Conservation (phyloP, 768 basidiomycete species). For the Hydnum rufescens region DNA sequence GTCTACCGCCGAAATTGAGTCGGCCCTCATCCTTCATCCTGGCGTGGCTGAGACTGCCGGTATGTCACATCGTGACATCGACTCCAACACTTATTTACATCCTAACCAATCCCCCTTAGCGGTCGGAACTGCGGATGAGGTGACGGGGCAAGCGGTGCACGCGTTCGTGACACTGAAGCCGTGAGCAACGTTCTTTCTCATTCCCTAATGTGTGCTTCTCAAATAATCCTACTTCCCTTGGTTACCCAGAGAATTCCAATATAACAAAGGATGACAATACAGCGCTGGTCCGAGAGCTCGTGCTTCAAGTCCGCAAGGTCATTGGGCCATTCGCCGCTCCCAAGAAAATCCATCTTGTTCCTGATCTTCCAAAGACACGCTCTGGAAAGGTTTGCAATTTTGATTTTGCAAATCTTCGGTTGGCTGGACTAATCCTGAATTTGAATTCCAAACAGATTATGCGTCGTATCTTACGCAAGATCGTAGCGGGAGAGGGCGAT, state of each 20-base stretch:
- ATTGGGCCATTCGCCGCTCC: constrained; percentile 97
- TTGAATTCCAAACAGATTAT: too few species aligned
- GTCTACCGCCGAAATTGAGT: constrained; percentile 96
- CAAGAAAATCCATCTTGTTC: constrained; percentile 71
- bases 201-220: not conserved
- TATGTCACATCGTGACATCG: too few species aligned
- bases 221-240: not conserved
- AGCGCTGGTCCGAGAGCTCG: constrained; percentile 63
- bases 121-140: constrained; percentile 67
- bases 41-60: constrained; percentile 94
- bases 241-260: constrained; percentile 51
- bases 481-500: constrained; percentile 84
- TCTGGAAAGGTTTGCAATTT: constrained; percentile 60
- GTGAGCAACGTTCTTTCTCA: constrained; percentile 27
- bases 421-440: too few species aligned
- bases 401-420: too few species aligned
- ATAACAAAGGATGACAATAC: constrained; percentile 50
- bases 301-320: constrained; percentile 88
- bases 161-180: constrained; percentile 92
- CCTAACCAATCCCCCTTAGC: too few species aligned
- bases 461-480: constrained; percentile 91
- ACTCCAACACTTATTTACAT: constrained; percentile 19
- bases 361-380: constrained; percentile 83
- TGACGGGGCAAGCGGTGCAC: constrained; percentile 86
- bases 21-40: constrained; percentile 80